Conservation (phyloP, 306 rosid genomes). For the Sophora flavescens region DNA sequence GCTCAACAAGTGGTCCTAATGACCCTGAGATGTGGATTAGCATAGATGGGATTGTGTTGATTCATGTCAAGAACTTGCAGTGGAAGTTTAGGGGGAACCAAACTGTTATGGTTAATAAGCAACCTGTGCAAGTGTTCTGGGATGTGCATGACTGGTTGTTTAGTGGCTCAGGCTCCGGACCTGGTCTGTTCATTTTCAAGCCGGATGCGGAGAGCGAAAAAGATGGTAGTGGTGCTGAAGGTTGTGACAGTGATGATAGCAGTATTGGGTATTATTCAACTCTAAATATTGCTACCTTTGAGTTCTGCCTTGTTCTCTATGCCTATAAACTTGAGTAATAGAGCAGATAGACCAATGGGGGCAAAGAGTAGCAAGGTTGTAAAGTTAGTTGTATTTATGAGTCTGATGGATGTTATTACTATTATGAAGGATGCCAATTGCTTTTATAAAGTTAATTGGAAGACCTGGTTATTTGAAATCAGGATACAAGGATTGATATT, state of each 20-base stretch:
- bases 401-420: constrained; percentile 37
- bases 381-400: constrained; percentile 30
- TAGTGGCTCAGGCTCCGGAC: constrained; percentile 64
- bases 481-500: constrained; percentile 37
- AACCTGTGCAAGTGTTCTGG: constrained; percentile 86
- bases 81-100: constrained; percentile 98
- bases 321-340: constrained; percentile 76
- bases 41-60: constrained; percentile 79
- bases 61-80: constrained; percentile 86
- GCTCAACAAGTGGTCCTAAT: constrained; percentile 57
- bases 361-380: constrained; percentile 39
- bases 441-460: constrained; percentile 23
- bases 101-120: constrained; percentile 71
- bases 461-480: constrained; percentile 23
- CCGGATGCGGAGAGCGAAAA: constrained; percentile 72
- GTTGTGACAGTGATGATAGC: constrained; percentile 63
- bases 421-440: constrained; percentile 40
- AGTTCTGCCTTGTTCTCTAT: constrained; percentile 80
- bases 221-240: constrained; percentile 60
- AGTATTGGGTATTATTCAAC: constrained; percentile 68
- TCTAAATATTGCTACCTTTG: constrained; percentile 49
- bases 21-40: constrained; percentile 99
- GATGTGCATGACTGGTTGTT: constrained; percentile 98
- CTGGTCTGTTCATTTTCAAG: constrained; percentile 86
- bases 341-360: not conserved